Evolutionary conservation across 176 grass and related monocot species (phyloP).

Genomic region (Aechmea fasciata): DNA sequence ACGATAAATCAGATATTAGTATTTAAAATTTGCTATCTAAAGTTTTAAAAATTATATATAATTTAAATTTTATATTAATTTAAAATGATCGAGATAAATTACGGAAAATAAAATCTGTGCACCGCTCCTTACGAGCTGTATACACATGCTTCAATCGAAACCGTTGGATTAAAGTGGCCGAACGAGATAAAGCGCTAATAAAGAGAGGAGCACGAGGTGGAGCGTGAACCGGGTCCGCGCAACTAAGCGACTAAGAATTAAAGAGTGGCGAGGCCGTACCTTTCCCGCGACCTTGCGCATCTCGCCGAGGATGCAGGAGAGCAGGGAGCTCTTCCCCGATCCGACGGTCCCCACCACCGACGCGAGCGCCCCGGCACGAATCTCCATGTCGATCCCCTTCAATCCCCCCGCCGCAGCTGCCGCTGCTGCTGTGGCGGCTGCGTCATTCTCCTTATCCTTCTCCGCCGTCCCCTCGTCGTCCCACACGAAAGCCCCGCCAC

Average conservation of each 20-base stretch:
- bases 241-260: neutral
- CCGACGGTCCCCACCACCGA: conserved; percentile 81
- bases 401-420: conserved; percentile 26
- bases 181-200: no score
- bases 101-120: no score
- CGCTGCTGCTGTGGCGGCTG: neutral
- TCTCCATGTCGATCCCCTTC: conserved; percentile 51
- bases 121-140: no score
- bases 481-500: conserved; percentile 61
- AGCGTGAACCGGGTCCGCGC: neutral
- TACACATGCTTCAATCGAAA: no score
- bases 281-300: conserved; percentile 78
- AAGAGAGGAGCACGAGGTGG: neutral
- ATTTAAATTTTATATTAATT: no score
- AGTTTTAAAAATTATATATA: no score
- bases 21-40: no score
- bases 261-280: conserved; percentile 7
- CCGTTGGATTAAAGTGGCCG: no score
- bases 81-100: no score
- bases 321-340: conserved; percentile 86
- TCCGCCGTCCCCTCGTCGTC: conserved; percentile 51
- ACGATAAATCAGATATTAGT: no score
- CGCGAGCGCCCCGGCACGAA: conserved; percentile 46
- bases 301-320: conserved; percentile 76
- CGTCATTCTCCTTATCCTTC: conserved; percentile 44